Base-by-base conservation (phyloP, 768 basidiomycete genomes). In the Boletellus ananas region DNA sequence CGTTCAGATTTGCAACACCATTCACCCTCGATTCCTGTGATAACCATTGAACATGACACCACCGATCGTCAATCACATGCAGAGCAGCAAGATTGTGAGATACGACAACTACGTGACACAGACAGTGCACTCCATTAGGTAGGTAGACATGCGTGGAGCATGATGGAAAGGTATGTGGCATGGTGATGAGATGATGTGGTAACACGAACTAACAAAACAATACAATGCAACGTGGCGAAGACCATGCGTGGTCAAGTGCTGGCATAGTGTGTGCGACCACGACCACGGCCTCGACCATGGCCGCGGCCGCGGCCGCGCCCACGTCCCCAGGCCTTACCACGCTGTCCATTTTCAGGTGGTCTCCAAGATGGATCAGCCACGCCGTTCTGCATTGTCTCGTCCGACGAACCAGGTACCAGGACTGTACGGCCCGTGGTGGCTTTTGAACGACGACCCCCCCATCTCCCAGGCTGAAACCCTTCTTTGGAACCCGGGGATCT, bases 251-350 rank as follows among this genome's bases (percentile, higher is more conserved):
- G 21, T 45, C 29, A 43, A 35, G 44, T 43, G 36, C 44, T 23
- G 51, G 39, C 49, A 37, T 66, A 66, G 38, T 62, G 58, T 23
- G 68, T 67, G 29, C 65, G 67, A 18, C 72, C 70, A 42, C 69
- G 69, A 43, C 69, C 70, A 34, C 68, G 62, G 8, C 69, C 72
- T 21, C 72, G 70, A 37, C 73, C 69, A 13, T 64, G 63, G 33
- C 69, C 72, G 42, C 67, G 62, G 6, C 72, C 73, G 9, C 72
- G 63, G 7, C 74, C 74, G 25, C 72, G 66, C 11, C 76, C 73
- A 34, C 75, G 66, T 14, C 72, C 72, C 29, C 59, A 62, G 40
- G 70, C 65, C 38, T 63, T 66, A 23, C 73, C 75, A 57, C 71
- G 69, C 17, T 70, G 71, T 40, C 66, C 57, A 52, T 52, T 49